Percentiles rank a stretch among this genome's conserved stretches.
Conservation (phyloP, 2,329 filamentous ascomycete species). For the Macrophomina pseudophaseolina region DNA sequence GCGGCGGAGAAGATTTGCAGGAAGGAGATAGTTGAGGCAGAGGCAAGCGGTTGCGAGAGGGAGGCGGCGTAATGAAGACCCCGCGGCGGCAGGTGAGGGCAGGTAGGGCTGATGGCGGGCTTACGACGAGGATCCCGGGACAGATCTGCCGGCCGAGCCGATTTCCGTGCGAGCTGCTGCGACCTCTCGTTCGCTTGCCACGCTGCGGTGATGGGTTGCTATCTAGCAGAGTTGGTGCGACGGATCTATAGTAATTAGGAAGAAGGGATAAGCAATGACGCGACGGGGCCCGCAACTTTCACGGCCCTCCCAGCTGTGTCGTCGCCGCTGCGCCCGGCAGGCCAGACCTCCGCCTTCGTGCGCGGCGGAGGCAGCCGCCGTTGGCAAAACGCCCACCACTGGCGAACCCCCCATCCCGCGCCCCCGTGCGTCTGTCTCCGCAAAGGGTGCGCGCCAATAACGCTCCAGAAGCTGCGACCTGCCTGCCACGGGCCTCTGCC, state of each 20-base stretch:
- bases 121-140: constrained; percentile 23
- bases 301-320: background rate
- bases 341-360: background rate
- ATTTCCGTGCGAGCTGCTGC: constrained; percentile 13
- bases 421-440: background rate
- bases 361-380: constrained; percentile 11
- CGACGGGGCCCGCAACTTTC: background rate
- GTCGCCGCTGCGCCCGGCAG: background rate
- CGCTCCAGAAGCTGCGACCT: background rate
- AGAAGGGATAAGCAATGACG: constrained; percentile 4
- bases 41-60: background rate
- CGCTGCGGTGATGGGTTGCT: background rate
- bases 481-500: constrained; percentile 10
- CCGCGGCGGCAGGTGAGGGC: constrained; percentile 8
- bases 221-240: background rate
- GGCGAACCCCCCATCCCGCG: constrained; percentile 10
- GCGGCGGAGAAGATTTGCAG: background rate
- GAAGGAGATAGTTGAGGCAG: background rate
- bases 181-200: background rate
- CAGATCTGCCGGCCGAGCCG: constrained; percentile 24
- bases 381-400: constrained; percentile 4
- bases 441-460: background rate
- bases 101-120: constrained; percentile 22
- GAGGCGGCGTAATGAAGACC: constrained; percentile 12
- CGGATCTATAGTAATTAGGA: background rate